Evolutionary conservation across 2,329 filamentous ascomycete species (phyloP).

Genomic region (Fusarium chlamydosporum): DNA sequence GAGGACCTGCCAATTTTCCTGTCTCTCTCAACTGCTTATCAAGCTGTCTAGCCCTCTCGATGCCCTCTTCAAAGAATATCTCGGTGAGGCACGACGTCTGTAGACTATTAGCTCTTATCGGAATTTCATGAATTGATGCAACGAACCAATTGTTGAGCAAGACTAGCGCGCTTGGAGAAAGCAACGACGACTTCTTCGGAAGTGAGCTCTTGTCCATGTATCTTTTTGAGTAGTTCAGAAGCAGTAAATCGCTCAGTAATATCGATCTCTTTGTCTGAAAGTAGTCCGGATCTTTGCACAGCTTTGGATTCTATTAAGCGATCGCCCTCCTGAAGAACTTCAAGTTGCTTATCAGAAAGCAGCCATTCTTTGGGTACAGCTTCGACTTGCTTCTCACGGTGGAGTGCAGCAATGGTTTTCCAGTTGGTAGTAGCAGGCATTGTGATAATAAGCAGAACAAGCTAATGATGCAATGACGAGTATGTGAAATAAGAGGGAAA

Average conservation of each 20-base stretch:
- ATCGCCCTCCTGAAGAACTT: slow-evolving; percentile 5
- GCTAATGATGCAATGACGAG: not conserved
- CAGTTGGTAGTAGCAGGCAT: slow-evolving; percentile 41
- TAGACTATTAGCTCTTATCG: not conserved
- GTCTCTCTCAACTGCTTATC: slow-evolving; percentile 43
- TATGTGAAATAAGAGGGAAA: not conserved
- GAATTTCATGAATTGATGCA: fast-evolving
- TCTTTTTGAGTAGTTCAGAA: slow-evolving; percentile 27
- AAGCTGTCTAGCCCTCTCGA: slow-evolving; percentile 31
- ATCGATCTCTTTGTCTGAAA: slow-evolving; percentile 26
- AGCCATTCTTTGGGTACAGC: slow-evolving; percentile 37
- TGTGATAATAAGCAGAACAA: not conserved
- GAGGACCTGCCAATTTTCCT: slow-evolving; percentile 40
- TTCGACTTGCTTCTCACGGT: slow-evolving; percentile 36
- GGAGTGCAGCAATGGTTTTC: slow-evolving; percentile 41
- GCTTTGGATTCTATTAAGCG: slow-evolving; percentile 33
- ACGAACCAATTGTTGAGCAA: slow-evolving; percentile 45
- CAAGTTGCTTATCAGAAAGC: slow-evolving; percentile 19
- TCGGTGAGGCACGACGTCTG: slow-evolving; percentile 45
- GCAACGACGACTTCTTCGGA: slow-evolving; percentile 44
- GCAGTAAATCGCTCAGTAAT: slow-evolving; percentile 41
- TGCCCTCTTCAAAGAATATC: slow-evolving; percentile 40
- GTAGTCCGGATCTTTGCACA: slow-evolving; percentile 29
- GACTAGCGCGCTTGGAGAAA: slow-evolving; percentile 44
- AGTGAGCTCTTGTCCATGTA: slow-evolving; percentile 24